These are phyloP conservation scores for Saccharomycopsis sp. DNA, from an alignment of 805 yeast genomes.

Conservation along the genomic window DNA sequence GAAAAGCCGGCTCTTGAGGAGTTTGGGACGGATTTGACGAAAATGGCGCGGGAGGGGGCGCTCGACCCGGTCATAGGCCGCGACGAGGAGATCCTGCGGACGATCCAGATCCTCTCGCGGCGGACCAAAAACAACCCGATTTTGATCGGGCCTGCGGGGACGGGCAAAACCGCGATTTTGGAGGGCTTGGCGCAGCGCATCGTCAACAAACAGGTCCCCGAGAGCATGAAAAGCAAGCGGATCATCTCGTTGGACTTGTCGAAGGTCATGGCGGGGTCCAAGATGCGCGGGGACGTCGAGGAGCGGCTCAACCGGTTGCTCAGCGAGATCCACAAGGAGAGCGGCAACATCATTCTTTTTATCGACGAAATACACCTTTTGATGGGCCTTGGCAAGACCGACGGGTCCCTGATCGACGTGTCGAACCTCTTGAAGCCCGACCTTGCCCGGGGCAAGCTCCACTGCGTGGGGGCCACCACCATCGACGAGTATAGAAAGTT, in stretches of 20 bases:
- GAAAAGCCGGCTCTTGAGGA: conserved; percentile 75
- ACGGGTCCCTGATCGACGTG: conserved; percentile 87
- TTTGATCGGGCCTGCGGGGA: conserved; percentile 93
- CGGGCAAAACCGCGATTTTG: conserved; percentile 95
- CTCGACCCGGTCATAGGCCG: conserved; percentile 96
- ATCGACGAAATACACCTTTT: conserved; percentile 88
- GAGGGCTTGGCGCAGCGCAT: conserved; percentile 96
- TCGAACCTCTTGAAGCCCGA: conserved; percentile 90
- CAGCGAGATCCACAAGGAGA: conserved; percentile 56
- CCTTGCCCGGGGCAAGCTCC: conserved; percentile 77
- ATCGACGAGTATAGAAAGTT: conserved; percentile 87
- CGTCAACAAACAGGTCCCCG: conserved; percentile 89
- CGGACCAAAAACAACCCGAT: conserved; percentile 96
- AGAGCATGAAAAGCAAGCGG: conserved; percentile 79
- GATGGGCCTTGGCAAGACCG: conserved; percentile 86
- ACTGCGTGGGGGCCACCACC: conserved; percentile 96
- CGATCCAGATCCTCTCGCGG: conserved; percentile 85
- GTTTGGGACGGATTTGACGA: conserved; percentile 81
- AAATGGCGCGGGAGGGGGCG: conserved; percentile 81
- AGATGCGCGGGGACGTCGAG: conserved; percentile 94
- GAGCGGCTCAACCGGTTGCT: conserved; percentile 76
- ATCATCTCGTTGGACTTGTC: conserved; percentile 84
- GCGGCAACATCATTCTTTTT: conserved; percentile 72
- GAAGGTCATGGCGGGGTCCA: conserved; percentile 87
- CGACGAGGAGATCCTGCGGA: conserved; percentile 89